phyloP scores from a whole-genome alignment of 2,329 filamentous ascomycete genomes.

The Sporothrix brasiliensis region DNA sequence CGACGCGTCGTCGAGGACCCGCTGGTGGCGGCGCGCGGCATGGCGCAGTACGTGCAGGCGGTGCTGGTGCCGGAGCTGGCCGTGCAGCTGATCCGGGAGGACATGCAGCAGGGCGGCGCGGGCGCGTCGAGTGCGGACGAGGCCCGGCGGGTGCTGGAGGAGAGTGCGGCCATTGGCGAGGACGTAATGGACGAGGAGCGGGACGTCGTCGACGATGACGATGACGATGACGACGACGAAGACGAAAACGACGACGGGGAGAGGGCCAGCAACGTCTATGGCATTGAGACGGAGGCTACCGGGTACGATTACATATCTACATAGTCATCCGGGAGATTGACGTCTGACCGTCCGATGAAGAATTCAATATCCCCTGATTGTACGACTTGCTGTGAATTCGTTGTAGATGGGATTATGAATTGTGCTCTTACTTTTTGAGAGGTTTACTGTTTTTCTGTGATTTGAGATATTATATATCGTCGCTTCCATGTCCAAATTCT shows the following conservation, averaged over 20 bases:
- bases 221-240: constrained; percentile 32
- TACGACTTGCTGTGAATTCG: too few species aligned
- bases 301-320: not conserved
- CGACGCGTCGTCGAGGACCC: constrained; percentile 64
- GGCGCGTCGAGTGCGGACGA: constrained; percentile 34
- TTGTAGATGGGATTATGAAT: not conserved
- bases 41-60: constrained; percentile 69
- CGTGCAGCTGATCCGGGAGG: constrained; percentile 59
- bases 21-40: constrained; percentile 67
- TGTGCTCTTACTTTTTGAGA: not conserved
- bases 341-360: not conserved
- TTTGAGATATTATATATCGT: not conserved
- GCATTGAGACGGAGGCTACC: constrained; percentile 5
- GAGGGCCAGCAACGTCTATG: constrained; percentile 10
- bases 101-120: constrained; percentile 47
- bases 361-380: too few species aligned
- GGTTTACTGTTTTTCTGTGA: too few species aligned
- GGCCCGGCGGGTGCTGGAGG: constrained; percentile 61
- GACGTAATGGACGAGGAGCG: constrained; percentile 67
- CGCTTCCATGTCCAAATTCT: too few species aligned
- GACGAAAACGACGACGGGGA: constrained; percentile 13
- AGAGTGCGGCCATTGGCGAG: constrained; percentile 69
- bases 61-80: constrained; percentile 76
- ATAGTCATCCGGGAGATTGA: not conserved
- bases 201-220: constrained; percentile 51